These are phyloP conservation scores for Heterobasidion parviporum DNA, from an alignment of 1,284 basidiomycete genomes.

Conservation along the genomic window DNA sequence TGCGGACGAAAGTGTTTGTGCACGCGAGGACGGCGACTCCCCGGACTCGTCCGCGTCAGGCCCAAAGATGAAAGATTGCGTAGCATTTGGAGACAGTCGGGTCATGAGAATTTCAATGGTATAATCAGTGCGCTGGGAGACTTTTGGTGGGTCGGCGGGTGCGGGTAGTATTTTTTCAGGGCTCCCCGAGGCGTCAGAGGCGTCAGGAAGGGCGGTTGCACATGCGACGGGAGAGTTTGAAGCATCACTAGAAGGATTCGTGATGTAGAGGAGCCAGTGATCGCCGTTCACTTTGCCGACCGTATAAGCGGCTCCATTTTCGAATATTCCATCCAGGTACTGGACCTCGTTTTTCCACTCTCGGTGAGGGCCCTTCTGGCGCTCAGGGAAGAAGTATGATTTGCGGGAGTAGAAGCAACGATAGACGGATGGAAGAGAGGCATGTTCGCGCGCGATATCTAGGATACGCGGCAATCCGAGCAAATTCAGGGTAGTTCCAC, in stretches of 20 bases:
- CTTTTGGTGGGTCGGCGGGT: constrained; percentile 19
- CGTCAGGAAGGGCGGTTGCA: constrained; percentile 5
- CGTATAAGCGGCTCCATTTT: constrained; percentile 87
- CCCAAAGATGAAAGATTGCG: constrained; percentile 71
- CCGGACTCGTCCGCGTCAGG: constrained; percentile 23
- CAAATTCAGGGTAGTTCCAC: constrained; percentile 96
- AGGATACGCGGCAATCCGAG: constrained; percentile 90
- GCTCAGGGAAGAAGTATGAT: constrained; percentile 99
- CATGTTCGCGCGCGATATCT: constrained; percentile 78
- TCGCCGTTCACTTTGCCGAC: constrained; percentile 98
- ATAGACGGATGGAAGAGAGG: constrained; percentile 69
- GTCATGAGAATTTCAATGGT: constrained; percentile 99
- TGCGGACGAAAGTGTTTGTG: constrained; percentile 56
- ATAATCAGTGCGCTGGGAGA: constrained; percentile 52
- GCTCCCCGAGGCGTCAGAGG: constrained; percentile 8
- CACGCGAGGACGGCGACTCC: constrained; percentile 52
- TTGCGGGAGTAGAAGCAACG: constrained; percentile 98
- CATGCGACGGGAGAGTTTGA: constrained; percentile 17
- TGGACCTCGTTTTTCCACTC: constrained; percentile 94
- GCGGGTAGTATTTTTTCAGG: constrained; percentile 7
- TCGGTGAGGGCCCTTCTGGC: constrained; percentile 88
- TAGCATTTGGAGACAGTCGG: constrained; percentile 71
- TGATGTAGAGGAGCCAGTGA: constrained; percentile 97
- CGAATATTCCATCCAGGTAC: constrained; percentile 86
- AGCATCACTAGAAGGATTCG: constrained; percentile 44